Base-by-base conservation (phyloP, 2,329 filamentous ascomycete species). In the Berkeleyomyces basicola region DNA sequence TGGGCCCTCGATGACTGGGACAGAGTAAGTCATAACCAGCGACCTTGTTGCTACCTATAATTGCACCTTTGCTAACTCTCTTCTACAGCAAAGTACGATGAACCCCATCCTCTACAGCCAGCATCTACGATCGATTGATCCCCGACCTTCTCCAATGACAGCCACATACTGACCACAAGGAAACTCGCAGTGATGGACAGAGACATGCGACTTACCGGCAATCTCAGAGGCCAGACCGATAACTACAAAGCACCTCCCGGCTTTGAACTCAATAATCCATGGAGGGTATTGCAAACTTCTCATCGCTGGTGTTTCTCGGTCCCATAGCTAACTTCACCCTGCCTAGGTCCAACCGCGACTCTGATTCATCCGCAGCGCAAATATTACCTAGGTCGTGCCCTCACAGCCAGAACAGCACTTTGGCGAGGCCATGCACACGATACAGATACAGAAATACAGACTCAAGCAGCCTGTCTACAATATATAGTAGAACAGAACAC, bases 1-100 rank as follows among this genome's bases (percentile, higher is more conserved):
- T 82, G 81, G 70, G 81, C 79, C 6, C 65, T 85, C 63, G 82
- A 85, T 68, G 77, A 81, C 69, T 85, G 82, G 82, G 82, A 85
- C 68, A 80, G 72, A 73, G 82, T 84, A 72, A 67, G 77, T 71
- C 55, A 49, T 59, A 11, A 23, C 37, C 49, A 55, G 5, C n/a
- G 23, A 7, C 3, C 11, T 47, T 33, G 10, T 33, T 36, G 14
- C 7, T 31, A 31, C 16, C 23, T 47, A n/a, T 2, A 31, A 9
- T 42, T 43, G 1, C 9, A 16, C 14, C 49, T 16, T 53, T 37
- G 65, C 73, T 76, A 70, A 74, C 67, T 53, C n/a, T 23, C 59
- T 57, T 59, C 53, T 64, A 65, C 67, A 83, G 79, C 79, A 83
- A 80, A 82, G 79, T 82, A 78, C 64, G 73, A 14, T 37, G 16